Evolutionary conservation across 192 early-diverging fungal species (phyloP), one percentile per base, ranked within the genome.

Genomic region (Coemansia sp.): DNA sequence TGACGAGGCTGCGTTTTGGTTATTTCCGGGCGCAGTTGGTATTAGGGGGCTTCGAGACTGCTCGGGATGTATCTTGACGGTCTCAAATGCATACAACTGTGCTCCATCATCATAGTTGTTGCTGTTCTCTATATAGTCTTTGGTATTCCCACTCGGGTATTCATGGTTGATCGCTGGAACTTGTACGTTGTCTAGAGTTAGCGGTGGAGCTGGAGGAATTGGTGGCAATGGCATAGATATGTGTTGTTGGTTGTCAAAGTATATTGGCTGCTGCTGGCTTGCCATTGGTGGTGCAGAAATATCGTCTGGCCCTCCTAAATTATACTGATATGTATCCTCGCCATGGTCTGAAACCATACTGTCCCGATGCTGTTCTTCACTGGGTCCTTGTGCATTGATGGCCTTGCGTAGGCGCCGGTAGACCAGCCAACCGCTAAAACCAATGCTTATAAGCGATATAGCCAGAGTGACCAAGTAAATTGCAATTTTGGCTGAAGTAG

Each of bases 401-500:
- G 52, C 40, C 18, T 21, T 23, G 13, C 30, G 33, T 9, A 75
- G 45, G 10, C 67, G 52, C 33, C 20, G 26, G 45, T 59, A 50
- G 7, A 50, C 31, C 8, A 68, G 26, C 37, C 61, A 64, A 28
- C 44, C 66, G 31, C 65, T 57, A 37, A 68, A 75, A 11, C 59
- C 61, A 18, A 59, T 61, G 31, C 56, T 53, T n/a, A 49, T 40
- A 28, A 75, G 58, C 3, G 72, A 53, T 31, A 68, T 38, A 0
- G 50, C 33, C 16, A 68, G 28, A 5, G 61, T 64, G 5, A 53
- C 50, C 40, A 75, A 43, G 18, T 68, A 75, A 13, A 75, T 53
- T 2, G 72, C 72, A 0, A 62, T 49, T 19, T 63, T 63, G 35
- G 57, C 65, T 7, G 47, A 53, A 5, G 42, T 19, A 1, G 61